Evolutionary conservation across 208 protist species (phyloP), one percentile per base, ranked within the genome.

Genomic region (Leishmania tropica): DNA sequence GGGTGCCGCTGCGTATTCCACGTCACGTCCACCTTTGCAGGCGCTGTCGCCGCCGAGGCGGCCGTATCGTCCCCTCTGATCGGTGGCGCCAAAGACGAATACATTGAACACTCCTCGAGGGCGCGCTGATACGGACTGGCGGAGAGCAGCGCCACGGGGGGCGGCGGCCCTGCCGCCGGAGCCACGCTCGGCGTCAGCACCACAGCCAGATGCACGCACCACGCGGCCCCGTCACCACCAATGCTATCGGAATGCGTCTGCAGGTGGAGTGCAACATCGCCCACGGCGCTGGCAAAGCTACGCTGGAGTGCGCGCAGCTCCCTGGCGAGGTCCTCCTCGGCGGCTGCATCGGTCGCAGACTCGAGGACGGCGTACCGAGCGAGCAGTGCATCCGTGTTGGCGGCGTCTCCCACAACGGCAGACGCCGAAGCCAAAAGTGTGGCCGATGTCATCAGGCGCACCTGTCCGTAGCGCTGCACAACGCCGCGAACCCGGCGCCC

Each of bases 1-100:
- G 82, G 86, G 76, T 97, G 94, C 58, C 89, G 89, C 80, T 92
- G 88, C 19, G 88, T 91, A 67, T 97, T 97, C 92, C 92, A 97
- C 24, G 73, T 62, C 28, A 96, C 85, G 58, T 89, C 85, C 70
- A 67, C 58, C 64, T 42, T 82, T 31, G 51, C 65, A 13, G 47
- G 78, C 4, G 35, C 45, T 54, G 28, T 58, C 35, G 2, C n/a
- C 62, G 54, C 51, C 37, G 35, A 64, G 28, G 31, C 53, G 54
- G 47, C 51, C 37, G 60, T 31, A 21, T 58, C 68, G 40, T n/a
- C 31, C 48, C 19, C 45, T 83, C 53, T 62, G 58, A 31, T 45
- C 1, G 78, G 54, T 35, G 77, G 81, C 28, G 78, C 62, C 15
- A 77, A 65, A 51, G 83, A 76, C 31, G 74, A 73, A 78, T 94